A percentile compares a stretch with the other conserved stretches of the same genome.
Conservation (phyloP, 1,284 basidiomycete genomes). For the Irpex sp. region DNA sequence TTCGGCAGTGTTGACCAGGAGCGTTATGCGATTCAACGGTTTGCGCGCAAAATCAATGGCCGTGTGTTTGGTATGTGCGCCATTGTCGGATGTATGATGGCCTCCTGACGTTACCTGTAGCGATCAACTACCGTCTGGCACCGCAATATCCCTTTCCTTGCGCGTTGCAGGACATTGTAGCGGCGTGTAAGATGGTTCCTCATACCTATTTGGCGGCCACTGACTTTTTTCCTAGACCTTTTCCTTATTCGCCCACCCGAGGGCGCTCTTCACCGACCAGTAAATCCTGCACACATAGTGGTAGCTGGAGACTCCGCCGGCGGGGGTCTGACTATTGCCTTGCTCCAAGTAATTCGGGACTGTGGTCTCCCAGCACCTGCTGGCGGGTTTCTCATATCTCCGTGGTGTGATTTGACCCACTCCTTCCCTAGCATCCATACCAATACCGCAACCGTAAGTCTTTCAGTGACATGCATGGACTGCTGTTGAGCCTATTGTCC, state of each 20-base stretch:
- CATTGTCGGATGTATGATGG: background rate
- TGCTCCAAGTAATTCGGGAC: constrained; percentile 93
- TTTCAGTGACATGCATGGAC: background rate
- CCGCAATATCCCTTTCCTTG: constrained; percentile 98
- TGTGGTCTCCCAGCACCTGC: constrained; percentile 79
- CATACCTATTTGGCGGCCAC: background rate
- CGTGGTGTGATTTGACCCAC: constrained; percentile 94
- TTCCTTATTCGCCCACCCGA: constrained; percentile 69
- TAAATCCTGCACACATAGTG: constrained; percentile 82
- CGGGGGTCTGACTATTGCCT: constrained; percentile 81
- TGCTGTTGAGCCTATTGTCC: background rate
- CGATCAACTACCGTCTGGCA: constrained; percentile 87
- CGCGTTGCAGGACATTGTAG: constrained; percentile 83
- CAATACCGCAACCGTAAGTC: constrained; percentile 78
- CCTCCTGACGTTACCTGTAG: constrained; percentile 31
- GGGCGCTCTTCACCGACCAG: constrained; percentile 67
- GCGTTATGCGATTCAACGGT: constrained; percentile 71
- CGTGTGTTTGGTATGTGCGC: constrained; percentile 70
- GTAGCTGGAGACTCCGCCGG: constrained; percentile 94
- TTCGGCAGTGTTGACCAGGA: constrained; percentile 81
- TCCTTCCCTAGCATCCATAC: constrained; percentile 87
- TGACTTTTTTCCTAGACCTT: constrained; percentile 48
- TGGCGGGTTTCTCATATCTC: constrained; percentile 82
- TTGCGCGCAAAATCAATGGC: constrained; percentile 88
- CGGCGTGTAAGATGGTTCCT: constrained; percentile 61